A percentile compares a stretch with the other conserved stretches of the same genome.
phyloP scores from a whole-genome alignment of 768 basidiomycete species.

The Boletus rubroflammeus region DNA sequence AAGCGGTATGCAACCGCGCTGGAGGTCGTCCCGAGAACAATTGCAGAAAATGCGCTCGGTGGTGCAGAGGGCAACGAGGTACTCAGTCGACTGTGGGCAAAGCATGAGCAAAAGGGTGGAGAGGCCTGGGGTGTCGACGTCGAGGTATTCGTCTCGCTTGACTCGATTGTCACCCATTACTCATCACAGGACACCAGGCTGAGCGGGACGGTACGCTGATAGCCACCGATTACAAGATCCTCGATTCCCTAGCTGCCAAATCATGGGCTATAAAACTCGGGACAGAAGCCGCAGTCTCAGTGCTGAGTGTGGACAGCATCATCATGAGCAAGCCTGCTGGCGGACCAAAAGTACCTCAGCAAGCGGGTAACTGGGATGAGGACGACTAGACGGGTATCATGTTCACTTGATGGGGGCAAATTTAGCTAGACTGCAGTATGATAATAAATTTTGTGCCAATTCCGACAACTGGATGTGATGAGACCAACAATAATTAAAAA shows the following conservation, averaged over 20 bases:
- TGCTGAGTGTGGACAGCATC: conserved; percentile 94
- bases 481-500: conserved; percentile 10
- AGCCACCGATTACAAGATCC: conserved; percentile 61
- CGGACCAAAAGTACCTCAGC: conserved; percentile 84
- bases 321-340: conserved; percentile 96
- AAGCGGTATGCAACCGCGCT: conserved; percentile 85
- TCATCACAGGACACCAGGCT: conserved; percentile 40
- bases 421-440: conserved; percentile 26
- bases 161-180: background rate
- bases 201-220: conserved; percentile 77
- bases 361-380: conserved; percentile 84
- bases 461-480: conserved; percentile 17
- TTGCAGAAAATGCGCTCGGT: conserved; percentile 94
- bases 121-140: conserved; percentile 84
- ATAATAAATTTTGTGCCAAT: conserved; percentile 25
- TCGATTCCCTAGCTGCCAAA: conserved; percentile 87
- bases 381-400: conserved; percentile 40
- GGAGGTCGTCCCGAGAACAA: conserved; percentile 87
- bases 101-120: conserved; percentile 75
- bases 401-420: conserved; percentile 6
- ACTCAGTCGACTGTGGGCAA: conserved; percentile 83
- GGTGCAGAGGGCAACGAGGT: conserved; percentile 93
- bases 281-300: conserved; percentile 86
- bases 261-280: conserved; percentile 88
- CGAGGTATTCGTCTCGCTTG: conserved; percentile 51